Evolutionary conservation across 768 basidiomycete genomes (phyloP), one percentile per base, ranked within the genome.

Genomic region (Clitopilus hobsonii): DNA sequence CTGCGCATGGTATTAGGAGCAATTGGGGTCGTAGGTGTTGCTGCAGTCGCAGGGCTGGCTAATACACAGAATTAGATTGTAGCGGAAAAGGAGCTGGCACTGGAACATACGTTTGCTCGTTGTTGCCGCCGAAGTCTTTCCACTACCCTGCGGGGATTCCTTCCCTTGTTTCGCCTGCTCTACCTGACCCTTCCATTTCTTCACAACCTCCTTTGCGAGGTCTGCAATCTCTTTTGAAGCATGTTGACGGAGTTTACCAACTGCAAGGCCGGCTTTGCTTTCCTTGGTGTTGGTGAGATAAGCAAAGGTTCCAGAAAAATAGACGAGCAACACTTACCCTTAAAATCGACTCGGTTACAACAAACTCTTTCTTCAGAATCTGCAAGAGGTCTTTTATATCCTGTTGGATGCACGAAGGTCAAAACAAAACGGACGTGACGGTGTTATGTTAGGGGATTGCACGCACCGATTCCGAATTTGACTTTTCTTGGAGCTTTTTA

Each of bases 221-320:
- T 91, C 89, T 6, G 91, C 68, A 7, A 97, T 85, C 10, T 85
- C 79, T 63, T 88, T 90, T 11, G 80, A 74, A 0, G 80, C 73
- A 69, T 94, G 88, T 26, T 79, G 77, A 48, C 94, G 83, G 16
- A 95, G 79, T 73, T 95, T 95, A 52, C 93, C 92, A 2, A 97
- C 92, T 0, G 92, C 89, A n/a, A 96, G 73, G 49, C 94, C 94
- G 3, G 87, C 89, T 70, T 89, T 94, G 69, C 91, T 94, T 71
- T 95, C 93, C 94, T 95, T 63, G 25, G 58, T 28, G 64, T 68
- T 56, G 54, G 61, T 59, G 58, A 60, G 41, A 45, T 45, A 58
- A 38, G n/a, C 50, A 38, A 54, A 55, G 58, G 29, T 32, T 20
- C 53, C 64, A n/a, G n/a, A 68, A 69, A 70, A 67, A 66, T 54